A percentile compares a stretch with the other conserved stretches of the same genome.
Conservation (phyloP, 78 protist genomes). For the Pelomyxa schiedti region DNA sequence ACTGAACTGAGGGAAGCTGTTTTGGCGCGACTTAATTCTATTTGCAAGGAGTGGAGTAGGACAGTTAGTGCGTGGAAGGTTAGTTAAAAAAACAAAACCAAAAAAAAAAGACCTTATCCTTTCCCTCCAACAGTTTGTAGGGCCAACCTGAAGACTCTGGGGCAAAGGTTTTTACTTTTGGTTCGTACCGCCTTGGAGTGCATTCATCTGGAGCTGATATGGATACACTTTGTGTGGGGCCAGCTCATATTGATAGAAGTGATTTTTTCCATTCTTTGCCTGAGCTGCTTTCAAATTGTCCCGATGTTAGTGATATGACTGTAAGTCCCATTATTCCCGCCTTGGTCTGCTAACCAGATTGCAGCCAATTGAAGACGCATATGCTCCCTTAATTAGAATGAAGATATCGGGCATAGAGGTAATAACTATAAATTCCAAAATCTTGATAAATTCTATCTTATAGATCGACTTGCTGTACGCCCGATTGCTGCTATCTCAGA, state of each 20-base stretch:
- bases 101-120: no score
- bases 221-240: slow-evolving; percentile 85
- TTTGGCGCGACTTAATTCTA: slow-evolving; percentile 33
- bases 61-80: slow-evolving; percentile 19
- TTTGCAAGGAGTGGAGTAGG: slow-evolving; percentile 51
- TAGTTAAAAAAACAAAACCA: no score
- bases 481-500: no score
- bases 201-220: slow-evolving; percentile 83
- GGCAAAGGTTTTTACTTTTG: slow-evolving; percentile 77
- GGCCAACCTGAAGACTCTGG: slow-evolving; percentile 24
- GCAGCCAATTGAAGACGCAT: no score
- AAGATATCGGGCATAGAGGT: no score
- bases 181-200: slow-evolving; percentile 95
- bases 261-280: slow-evolving; percentile 66
- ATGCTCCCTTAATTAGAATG: no score
- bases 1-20: slow-evolving; percentile 58
- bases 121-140: no score
- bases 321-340: no score
- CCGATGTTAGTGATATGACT: slow-evolving; percentile 50
- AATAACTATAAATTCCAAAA: no score
- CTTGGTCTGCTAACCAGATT: no score
- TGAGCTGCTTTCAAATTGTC: slow-evolving; percentile 22
- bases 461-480: no score
- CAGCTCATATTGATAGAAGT: slow-evolving; percentile 52
- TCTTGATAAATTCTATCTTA: no score